phyloP scores from a whole-genome alignment of 1,139 yeast species.

The Schwanniomyces etchellsii region DNA sequence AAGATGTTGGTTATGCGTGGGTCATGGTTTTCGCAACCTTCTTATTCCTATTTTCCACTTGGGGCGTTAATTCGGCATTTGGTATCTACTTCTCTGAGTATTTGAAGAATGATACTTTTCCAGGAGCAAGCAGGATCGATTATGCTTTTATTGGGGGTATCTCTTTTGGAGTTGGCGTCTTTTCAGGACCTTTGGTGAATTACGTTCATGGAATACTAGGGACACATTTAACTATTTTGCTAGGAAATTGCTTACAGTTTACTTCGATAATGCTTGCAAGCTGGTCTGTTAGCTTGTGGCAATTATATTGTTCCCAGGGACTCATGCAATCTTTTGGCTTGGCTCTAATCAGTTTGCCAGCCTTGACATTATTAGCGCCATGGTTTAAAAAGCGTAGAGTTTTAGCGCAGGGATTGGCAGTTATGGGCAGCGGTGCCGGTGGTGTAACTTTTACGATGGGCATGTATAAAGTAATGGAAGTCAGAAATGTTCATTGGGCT shows the following conservation, averaged over 20 bases:
- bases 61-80: constrained; percentile 52
- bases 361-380: constrained; percentile 39
- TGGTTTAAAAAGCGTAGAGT: constrained; percentile 53
- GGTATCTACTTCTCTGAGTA: constrained; percentile 49
- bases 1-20: constrained; percentile 44
- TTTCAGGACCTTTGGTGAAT: constrained; percentile 36
- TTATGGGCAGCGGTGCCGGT: constrained; percentile 60
- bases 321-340: constrained; percentile 46
- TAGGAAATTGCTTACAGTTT: constrained; percentile 46
- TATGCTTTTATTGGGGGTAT: constrained; percentile 39
- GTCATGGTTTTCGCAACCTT: constrained; percentile 37
- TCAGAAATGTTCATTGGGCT: constrained; percentile 27
- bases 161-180: constrained; percentile 33
- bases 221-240: constrained; percentile 24
- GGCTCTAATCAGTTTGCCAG: constrained; percentile 40
- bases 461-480: constrained; percentile 30
- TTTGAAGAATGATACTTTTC: constrained; percentile 25
- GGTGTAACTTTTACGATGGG: constrained; percentile 45
- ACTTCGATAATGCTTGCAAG: constrained; percentile 50
- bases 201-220: constrained; percentile 36
- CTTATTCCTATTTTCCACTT: constrained; percentile 38
- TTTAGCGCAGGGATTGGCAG: constrained; percentile 51
- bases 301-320: constrained; percentile 48
- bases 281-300: constrained; percentile 45
- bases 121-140: constrained; percentile 37